These are phyloP conservation scores for Prunus dulcis DNA, from an alignment of 306 rosid genomes.

Conservation along the genomic window DNA sequence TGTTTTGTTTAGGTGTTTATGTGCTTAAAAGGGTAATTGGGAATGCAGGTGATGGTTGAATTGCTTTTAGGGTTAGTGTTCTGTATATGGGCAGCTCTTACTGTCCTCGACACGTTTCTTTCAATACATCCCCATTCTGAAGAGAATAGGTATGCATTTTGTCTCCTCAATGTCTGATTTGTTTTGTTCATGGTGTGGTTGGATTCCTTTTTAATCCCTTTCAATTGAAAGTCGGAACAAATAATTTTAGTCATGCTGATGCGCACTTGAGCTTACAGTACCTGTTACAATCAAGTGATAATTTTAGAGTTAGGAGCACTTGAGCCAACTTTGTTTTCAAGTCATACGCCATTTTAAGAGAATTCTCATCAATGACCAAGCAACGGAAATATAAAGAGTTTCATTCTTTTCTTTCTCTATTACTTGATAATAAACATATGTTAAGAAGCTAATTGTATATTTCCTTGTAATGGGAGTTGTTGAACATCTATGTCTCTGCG, in stretches of 20 bases:
- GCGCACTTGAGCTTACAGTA: neutral
- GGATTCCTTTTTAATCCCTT: slow-evolving; percentile 1
- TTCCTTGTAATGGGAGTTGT: neutral
- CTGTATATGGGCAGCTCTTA: slow-evolving; percentile 72
- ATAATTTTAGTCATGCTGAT: neutral
- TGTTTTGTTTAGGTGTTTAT: slow-evolving; percentile 1
- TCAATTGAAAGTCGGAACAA: neutral
- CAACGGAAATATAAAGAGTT: neutral
- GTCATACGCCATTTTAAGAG: neutral
- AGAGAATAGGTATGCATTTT: slow-evolving; percentile 61
- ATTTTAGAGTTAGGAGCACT: neutral
- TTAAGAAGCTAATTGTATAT: neutral
- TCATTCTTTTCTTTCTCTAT: neutral
- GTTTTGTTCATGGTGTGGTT: slow-evolving; percentile 8
- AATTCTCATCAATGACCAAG: neutral
- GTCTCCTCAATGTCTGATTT: neutral
- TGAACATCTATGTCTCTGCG: neutral
- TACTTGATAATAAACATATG: neutral
- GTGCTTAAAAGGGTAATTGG: slow-evolving; percentile 10
- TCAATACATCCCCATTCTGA: slow-evolving; percentile 72
- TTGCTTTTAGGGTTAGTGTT: slow-evolving; percentile 57
- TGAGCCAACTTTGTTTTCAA: neutral
- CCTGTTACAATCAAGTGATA: neutral
- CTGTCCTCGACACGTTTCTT: slow-evolving; percentile 62
- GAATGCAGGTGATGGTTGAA: slow-evolving; percentile 56